Evolutionary conservation across 495 filamentous ascomycete species (phyloP).

Genomic region (Venustampulla echinocandica): DNA sequence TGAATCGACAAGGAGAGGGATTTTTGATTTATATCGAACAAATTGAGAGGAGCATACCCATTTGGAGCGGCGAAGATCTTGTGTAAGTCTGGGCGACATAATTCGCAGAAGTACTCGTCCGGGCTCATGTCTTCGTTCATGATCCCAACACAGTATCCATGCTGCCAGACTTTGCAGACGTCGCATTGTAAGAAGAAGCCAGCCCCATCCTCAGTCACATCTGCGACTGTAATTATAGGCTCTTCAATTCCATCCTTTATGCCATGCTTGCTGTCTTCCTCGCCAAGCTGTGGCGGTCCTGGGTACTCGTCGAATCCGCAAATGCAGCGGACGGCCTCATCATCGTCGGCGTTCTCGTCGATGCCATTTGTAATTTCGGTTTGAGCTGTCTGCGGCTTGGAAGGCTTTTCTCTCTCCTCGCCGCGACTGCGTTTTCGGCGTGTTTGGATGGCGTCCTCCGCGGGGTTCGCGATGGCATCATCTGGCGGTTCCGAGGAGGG

Average conservation of each 20-base stretch:
- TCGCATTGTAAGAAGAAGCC: constrained; percentile 99
- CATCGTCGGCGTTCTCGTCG: constrained; percentile 71
- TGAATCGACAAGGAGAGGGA: constrained; percentile 30
- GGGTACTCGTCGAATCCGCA: constrained; percentile 94
- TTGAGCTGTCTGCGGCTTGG: constrained; percentile 42
- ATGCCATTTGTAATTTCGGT: constrained; percentile 41
- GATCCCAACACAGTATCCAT: constrained; percentile 96
- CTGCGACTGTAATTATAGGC: constrained; percentile 52
- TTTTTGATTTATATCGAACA: constrained; percentile 7
- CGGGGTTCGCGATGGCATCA: constrained; percentile 45
- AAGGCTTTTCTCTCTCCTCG: constrained; percentile 47
- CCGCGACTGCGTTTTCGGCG: constrained; percentile 63
- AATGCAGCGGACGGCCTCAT: constrained; percentile 89
- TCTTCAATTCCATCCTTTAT: constrained; percentile 42
- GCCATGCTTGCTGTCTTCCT: constrained; percentile 47
- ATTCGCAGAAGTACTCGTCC: constrained; percentile 96
- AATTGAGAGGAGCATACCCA: constrained; percentile 57
- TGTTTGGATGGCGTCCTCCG: constrained; percentile 57
- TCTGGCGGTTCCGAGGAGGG: constrained; percentile 75
- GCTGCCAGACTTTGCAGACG: constrained; percentile 96
- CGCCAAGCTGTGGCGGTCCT: constrained; percentile 62
- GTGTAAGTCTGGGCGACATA: constrained; percentile 86
- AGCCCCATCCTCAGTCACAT: constrained; percentile 74
- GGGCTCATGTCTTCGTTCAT: constrained; percentile 86
- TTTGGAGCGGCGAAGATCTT: constrained; percentile 67